A percentile compares a stretch with the other conserved stretches of the same genome.
These are phyloP conservation scores for Mycena kentingensis DNA, from an alignment of 768 basidiomycete species.

Conservation along the genomic window DNA sequence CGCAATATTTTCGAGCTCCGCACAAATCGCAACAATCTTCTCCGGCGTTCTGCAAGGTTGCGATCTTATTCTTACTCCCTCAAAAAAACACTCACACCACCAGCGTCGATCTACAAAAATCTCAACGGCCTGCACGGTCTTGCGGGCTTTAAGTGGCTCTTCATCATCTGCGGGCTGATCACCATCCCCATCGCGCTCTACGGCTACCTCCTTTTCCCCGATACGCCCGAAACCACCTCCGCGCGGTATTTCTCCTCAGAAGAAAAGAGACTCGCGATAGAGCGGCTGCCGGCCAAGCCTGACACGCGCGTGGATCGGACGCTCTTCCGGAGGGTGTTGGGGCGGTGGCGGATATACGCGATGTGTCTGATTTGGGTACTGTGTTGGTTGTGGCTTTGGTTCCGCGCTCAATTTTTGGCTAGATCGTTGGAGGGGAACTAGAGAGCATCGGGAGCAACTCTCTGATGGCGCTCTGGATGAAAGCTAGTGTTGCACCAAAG, in stretches of 20 bases:
- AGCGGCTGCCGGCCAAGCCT: slow-evolving; percentile 40
- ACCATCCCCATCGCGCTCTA: slow-evolving; percentile 72
- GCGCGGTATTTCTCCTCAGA: slow-evolving; percentile 65
- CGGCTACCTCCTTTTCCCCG: slow-evolving; percentile 73
- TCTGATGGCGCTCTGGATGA: slow-evolving; percentile 73
- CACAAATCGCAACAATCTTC: slow-evolving; percentile 22
- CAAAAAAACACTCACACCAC: background rate
- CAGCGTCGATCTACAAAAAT: slow-evolving; percentile 11
- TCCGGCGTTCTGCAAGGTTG: slow-evolving; percentile 22
- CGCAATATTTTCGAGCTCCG: slow-evolving; percentile 22
- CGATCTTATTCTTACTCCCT: background rate
- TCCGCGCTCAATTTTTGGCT: slow-evolving; percentile 40
- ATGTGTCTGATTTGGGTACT: slow-evolving; percentile 52
- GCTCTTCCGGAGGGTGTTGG: slow-evolving; percentile 49
- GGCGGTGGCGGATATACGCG: slow-evolving; percentile 68
- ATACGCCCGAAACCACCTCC: slow-evolving; percentile 62
- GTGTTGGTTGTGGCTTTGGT: background rate
- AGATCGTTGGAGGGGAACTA: slow-evolving; percentile 49
- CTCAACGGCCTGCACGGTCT: slow-evolving; percentile 13
- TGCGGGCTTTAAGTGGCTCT: slow-evolving; percentile 19
- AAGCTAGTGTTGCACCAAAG: slow-evolving; percentile 49
- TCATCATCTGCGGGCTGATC: slow-evolving; percentile 50
- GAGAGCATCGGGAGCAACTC: slow-evolving; percentile 73
- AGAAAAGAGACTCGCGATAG: slow-evolving; percentile 54
- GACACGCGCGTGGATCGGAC: slow-evolving; percentile 37